phyloP scores from a whole-genome alignment of 73 alveolate genomes.

The Effrenium voratum region DNA sequence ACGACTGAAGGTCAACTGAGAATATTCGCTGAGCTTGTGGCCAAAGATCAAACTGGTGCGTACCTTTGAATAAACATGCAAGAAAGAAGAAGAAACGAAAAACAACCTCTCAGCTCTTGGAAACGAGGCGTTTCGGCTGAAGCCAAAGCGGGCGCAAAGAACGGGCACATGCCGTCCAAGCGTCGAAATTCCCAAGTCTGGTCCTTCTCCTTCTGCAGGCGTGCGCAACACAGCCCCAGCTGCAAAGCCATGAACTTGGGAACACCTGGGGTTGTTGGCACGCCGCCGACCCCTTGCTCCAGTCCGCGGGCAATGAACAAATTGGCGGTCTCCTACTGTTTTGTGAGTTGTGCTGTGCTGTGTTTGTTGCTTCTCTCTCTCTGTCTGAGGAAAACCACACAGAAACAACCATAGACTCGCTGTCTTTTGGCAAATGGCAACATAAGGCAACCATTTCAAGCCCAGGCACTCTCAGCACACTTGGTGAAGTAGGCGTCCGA shows the following conservation, averaged over 20 bases:
- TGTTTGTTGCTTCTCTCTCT: too few species aligned
- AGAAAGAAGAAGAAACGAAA: background rate
- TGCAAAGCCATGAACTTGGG: conserved; percentile 71
- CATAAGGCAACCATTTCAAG: background rate
- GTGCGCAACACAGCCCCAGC: conserved; percentile 83
- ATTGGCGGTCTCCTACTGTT: too few species aligned
- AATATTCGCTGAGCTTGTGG: conserved; percentile 59
- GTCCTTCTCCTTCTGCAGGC: conserved; percentile 6
- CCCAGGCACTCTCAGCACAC: conserved; percentile 61
- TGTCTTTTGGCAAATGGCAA: too few species aligned
- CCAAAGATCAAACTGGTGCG: conserved; percentile 72
- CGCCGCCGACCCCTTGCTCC: too few species aligned
- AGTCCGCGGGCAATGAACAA: too few species aligned
- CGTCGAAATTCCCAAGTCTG: conserved; percentile 32
- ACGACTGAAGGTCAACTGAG: conserved; percentile 56
- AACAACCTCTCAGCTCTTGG: too few species aligned
- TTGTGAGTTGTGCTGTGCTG: too few species aligned
- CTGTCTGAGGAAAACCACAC: too few species aligned
- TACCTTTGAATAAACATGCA: background rate
- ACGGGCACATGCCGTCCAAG: conserved; percentile 26
- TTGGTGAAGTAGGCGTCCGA: conserved; percentile 55
- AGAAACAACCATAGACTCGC: too few species aligned
- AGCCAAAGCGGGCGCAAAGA: too few species aligned
- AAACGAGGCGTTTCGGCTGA: too few species aligned
- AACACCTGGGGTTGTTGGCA: conserved; percentile 66